Conservation (phyloP, 179 eudicot genomes). For the Monotropa hypopitys region DNA sequence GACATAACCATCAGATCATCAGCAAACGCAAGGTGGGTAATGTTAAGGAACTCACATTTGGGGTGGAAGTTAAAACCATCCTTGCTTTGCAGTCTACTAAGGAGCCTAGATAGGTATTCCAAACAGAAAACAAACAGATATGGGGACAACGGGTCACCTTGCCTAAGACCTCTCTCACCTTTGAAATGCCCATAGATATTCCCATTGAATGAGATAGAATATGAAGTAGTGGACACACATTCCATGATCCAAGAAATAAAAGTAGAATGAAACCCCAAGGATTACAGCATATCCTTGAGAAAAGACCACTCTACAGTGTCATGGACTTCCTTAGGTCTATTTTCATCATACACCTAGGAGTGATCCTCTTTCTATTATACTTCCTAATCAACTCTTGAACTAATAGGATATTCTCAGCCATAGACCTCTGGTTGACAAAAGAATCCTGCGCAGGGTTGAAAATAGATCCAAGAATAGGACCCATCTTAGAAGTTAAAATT, state of each 20-base stretch:
- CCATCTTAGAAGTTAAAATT: neutral
- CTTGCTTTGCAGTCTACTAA: neutral
- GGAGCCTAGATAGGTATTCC: neutral
- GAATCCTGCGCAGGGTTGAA: neutral
- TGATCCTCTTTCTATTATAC: neutral
- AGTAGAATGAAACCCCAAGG: neutral
- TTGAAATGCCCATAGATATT: neutral
- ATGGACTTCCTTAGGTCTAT: neutral
- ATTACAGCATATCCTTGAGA: neutral
- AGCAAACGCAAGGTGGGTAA: neutral
- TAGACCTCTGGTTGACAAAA: neutral
- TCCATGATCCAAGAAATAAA: neutral
- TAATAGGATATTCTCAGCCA: neutral
- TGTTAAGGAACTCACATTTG: neutral
- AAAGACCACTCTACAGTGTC: neutral
- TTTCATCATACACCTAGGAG: neutral
- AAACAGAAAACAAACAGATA: neutral
- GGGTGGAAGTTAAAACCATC: neutral
- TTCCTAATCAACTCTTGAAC: neutral
- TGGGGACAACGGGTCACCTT: neutral
- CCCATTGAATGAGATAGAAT: neutral
- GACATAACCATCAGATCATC: neutral
- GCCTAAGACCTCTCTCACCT: neutral
- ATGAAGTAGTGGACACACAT: neutral
- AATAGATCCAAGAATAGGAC: neutral